These are phyloP conservation scores for Oxyria digyna DNA, from an alignment of 148 eudicot genomes.

Conservation along the genomic window DNA sequence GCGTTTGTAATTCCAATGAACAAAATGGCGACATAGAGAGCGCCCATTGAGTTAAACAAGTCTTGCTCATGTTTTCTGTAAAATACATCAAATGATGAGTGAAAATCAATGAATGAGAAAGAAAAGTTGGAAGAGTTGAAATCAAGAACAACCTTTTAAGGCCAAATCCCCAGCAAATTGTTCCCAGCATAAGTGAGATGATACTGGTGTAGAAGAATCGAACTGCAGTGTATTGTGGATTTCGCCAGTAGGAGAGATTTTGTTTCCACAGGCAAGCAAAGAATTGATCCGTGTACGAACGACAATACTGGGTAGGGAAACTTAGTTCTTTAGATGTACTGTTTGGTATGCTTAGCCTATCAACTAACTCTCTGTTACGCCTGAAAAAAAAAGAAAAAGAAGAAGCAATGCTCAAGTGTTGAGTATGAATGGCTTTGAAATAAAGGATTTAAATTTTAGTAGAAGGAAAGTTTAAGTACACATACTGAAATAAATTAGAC, in stretches of 20 bases:
- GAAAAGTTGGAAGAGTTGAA: no score
- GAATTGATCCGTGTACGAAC: constrained; percentile 56
- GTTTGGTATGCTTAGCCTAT: constrained; percentile 64
- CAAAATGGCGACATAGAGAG: constrained; percentile 79
- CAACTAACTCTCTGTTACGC: constrained; percentile 64
- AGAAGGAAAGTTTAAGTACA: constrained; percentile 7
- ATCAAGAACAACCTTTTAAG: constrained; percentile 47
- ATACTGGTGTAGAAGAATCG: constrained; percentile 92
- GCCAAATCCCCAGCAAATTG: constrained; percentile 95
- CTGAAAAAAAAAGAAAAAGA: constrained; percentile 33
- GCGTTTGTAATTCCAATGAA: constrained; percentile 92
- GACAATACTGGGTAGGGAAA: constrained; percentile 69
- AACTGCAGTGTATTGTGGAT: constrained; percentile 97
- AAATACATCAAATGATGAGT: background rate
- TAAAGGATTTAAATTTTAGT: background rate
- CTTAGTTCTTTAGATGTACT: constrained; percentile 61
- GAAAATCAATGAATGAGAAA: background rate
- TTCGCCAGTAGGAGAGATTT: constrained; percentile 92
- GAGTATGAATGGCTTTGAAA: background rate
- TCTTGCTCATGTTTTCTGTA: constrained; percentile 73
- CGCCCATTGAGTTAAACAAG: constrained; percentile 85
- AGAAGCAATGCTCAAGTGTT: background rate
- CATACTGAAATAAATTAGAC: constrained; percentile 65
- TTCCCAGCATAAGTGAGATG: constrained; percentile 94
- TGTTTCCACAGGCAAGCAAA: constrained; percentile 89